These are phyloP conservation scores for Mrakia gelida DNA, from an alignment of 768 basidiomycete genomes.

Conservation along the genomic window DNA sequence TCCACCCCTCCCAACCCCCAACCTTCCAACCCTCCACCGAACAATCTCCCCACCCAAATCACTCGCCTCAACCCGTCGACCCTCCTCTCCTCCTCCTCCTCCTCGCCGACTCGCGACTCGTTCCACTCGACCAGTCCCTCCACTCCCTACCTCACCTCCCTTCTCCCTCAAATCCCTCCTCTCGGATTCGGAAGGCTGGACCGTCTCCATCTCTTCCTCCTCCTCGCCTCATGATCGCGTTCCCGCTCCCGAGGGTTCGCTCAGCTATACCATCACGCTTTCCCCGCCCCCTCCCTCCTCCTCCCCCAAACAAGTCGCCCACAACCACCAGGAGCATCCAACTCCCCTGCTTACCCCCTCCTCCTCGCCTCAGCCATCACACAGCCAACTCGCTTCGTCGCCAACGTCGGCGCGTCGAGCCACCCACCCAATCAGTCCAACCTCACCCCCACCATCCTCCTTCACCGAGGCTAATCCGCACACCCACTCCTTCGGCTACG, in stretches of 20 bases:
- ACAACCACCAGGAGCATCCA: not conserved
- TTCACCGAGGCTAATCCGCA: no score
- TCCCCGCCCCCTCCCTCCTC: not conserved
- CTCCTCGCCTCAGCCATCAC: not conserved
- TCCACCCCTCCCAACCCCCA: not conserved
- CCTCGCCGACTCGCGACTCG: not conserved
- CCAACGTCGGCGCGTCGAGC: not conserved
- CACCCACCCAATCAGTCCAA: not conserved
- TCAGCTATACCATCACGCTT: not conserved
- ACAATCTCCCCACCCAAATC: not conserved
- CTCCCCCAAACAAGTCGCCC: not conserved
- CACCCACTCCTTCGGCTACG: no score
- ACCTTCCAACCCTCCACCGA: not conserved
- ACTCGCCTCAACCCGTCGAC: not conserved
- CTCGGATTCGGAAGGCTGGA: not conserved
- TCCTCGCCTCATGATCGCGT: not conserved
- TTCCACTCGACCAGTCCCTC: not conserved
- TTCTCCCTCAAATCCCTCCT: not conserved
- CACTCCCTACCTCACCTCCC: not conserved
- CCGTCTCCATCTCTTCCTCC: slow-evolving; percentile 6
- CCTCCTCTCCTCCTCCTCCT: not conserved
- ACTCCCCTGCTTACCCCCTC: not conserved
- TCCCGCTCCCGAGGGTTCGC: not conserved
- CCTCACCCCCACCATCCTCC: no score
- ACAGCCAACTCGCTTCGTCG: not conserved